Percentiles rank a stretch among this genome's conserved stretches.
Evolutionary conservation across 2,329 filamentous ascomycete species (phyloP).

Genomic region (Hymenoscyphus albidus): DNA sequence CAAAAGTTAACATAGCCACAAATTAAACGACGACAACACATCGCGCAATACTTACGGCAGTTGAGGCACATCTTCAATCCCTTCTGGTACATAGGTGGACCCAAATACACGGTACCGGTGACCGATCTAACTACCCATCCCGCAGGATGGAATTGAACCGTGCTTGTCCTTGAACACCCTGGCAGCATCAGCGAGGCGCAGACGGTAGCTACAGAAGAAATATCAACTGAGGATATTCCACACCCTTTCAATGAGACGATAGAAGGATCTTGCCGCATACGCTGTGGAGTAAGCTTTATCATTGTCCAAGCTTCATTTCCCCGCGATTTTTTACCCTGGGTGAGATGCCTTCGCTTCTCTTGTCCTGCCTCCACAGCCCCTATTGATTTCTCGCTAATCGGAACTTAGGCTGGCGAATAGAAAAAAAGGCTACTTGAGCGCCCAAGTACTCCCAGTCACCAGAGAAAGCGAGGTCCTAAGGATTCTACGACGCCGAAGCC

Average conservation of each 20-base stretch:
- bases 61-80: conserved; percentile 2
- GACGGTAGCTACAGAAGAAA: background rate
- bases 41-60: conserved; percentile 5
- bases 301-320: background rate
- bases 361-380: background rate
- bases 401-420: conserved; percentile 30
- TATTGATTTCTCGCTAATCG: background rate
- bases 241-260: background rate
- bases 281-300: conserved; percentile 24
- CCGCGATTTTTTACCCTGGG: background rate
- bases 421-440: conserved; percentile 43
- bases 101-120: conserved; percentile 5
- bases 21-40: conserved; percentile 6
- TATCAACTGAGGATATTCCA: conserved; percentile 3
- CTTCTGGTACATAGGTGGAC: conserved; percentile 10
- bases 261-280: conserved; percentile 21
- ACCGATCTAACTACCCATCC: conserved; percentile 9
- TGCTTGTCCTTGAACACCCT: conserved; percentile 1
- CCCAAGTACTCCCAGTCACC: conserved; percentile 41
- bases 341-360: background rate
- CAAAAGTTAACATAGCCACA: conserved; percentile 7
- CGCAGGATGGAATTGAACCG: conserved; percentile 7
- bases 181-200: background rate
- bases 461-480: conserved; percentile 42
- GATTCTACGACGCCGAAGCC: conserved; percentile 44